Evolutionary conservation across 495 filamentous ascomycete species (phyloP), one percentile per base, ranked within the genome.

Genomic region (Talaromyces wortmannii): DNA sequence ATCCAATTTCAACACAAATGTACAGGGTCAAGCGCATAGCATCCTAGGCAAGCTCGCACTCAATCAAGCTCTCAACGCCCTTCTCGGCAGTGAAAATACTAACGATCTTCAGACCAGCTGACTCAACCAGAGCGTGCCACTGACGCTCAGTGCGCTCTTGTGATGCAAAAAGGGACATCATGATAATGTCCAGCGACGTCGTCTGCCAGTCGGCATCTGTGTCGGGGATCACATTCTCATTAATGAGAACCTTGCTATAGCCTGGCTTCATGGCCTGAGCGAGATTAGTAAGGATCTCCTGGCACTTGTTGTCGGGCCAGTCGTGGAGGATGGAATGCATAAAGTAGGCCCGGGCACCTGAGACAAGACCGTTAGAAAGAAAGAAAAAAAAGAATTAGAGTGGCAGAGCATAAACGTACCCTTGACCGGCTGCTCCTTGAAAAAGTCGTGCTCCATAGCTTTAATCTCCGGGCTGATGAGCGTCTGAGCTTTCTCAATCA

Each of bases 81-180:
- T 59, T 59, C 0, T 56, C 58, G 48, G 56, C 59, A 1, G 51
- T 60, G 15, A 59, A 17, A 5, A 76, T 74, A 29, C 73, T 64
- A 50, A 82, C 79, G 55, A 89, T 79, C 32, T 73, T 82, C 62
- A 88, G 78, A 60, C 84, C 87, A 66, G 80, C 87, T 55, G 58
- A 73, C 10, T 73, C 80, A 61, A 70, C 61, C 49, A 65, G 42
- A 47, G 18, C 30, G 15, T 48, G 55, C 61, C 63, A 68, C 10
- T 68, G 57, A 1, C 55, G 52, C 57, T 65, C 62, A 4, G 59
- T 66, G 8, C 78, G 68, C 58, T 81, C 75, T 5, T 61, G 60
- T 8, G 59, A 64, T 16, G 64, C 57, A 10, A 63, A 50, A 11
- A 67, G 45, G 15, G 64, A 60, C 67, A 80, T 52, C 74, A 81